These are phyloP conservation scores for Cordyceps cateniannulata DNA, from an alignment of 2,329 filamentous ascomycete species.

Conservation along the genomic window DNA sequence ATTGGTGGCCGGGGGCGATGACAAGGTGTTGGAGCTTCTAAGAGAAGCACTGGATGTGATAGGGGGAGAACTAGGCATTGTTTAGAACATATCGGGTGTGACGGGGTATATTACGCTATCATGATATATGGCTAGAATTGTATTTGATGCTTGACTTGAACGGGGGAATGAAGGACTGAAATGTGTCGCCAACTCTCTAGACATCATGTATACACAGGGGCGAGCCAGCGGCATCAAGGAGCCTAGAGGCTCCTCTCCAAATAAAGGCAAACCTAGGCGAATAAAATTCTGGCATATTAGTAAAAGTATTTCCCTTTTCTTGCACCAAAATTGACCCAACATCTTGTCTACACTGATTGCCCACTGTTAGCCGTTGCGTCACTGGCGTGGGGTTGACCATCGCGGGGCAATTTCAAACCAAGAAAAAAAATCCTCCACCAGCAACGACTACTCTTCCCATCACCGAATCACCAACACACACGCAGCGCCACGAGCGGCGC, in stretches of 20 bases:
- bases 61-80: constrained; percentile 47
- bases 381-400: not conserved
- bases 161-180: too few relatives aligned
- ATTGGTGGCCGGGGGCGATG: constrained; percentile 51
- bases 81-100: not conserved
- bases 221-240: too few relatives aligned
- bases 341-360: not conserved
- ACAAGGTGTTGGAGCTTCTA: constrained; percentile 50
- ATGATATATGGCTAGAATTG: constrained; percentile 15
- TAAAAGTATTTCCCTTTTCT: not conserved
- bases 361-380: not conserved
- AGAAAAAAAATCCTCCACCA: not conserved
- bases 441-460: not conserved
- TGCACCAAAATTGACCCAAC: not conserved
- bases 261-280: too few relatives aligned
- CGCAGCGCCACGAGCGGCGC: not conserved
- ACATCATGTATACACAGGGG: too few relatives aligned
- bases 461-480: not conserved
- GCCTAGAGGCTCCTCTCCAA: too few relatives aligned
- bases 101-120: not conserved
- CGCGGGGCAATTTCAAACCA: not conserved
- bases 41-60: constrained; percentile 56
- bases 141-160: not conserved
- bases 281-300: too few relatives aligned
- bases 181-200: too few relatives aligned